Base-by-base conservation (phyloP, 306 rosid genomes). In the Styphnolobium japonicum region DNA sequence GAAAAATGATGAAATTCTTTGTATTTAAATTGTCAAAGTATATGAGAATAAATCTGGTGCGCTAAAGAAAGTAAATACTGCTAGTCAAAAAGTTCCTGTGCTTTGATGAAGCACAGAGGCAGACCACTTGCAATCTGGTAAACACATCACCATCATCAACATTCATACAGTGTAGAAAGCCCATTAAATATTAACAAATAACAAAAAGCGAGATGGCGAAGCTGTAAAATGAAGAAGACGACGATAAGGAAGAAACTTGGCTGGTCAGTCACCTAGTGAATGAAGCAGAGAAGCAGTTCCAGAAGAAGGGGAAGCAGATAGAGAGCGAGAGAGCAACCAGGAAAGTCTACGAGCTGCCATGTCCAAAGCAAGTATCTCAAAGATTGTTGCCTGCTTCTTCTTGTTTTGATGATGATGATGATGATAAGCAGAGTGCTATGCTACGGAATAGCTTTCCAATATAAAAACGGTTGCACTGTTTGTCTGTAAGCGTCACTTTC, bases 261-360 rank as follows among this genome's bases (percentile, higher is more conserved):
- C 5, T 10, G 70, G n/a, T n/a, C n/a, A 62, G 6, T 61, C 75
- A 92, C 97, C 97, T 27, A 53, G 85, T 52, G 92, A 88, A 10
- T 45, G 90, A 82, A 87, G 87, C 85, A 78, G 80, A 82, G 94
- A 84, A 86, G 82, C 0, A 80, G 87, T 67, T 16, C 86, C 89
- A 57, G 87, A 76, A 65, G 81, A 69, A 62, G 72, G 39, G 68
- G 81, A 69, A 62, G 84, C 55, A 63, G 82, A 85, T 2, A 86
- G 80, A 68, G 93, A 82, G 43, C 92, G 93, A 86, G 88, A 83
- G 39, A 92, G 81, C 19, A 91, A 55, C 37, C 83, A 78, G 29
- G 88, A 86, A 75, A 94, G 71, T 33, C 91, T 82, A 42, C 95
- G 87, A 85, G 90, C 85, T 29, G 98, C 97, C 98, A 94, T 94